Evolutionary conservation across 2,329 filamentous ascomycete genomes (phyloP).

Genomic region (Aspergillus intermedius): DNA sequence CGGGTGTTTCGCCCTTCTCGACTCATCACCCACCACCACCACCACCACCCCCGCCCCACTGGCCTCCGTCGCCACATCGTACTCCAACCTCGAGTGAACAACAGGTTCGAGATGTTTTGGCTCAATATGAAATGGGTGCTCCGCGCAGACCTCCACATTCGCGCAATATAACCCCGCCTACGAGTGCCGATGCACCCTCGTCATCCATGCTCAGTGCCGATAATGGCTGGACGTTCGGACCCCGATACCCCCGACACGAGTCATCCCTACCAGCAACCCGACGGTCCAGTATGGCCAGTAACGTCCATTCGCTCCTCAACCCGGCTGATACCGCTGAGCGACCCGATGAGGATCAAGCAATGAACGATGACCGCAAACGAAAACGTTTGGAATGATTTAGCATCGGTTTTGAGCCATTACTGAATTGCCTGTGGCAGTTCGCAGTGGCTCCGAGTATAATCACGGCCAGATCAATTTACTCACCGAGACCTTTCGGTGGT

Average conservation of each 20-base stretch:
- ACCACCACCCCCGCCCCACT: constrained; percentile 50
- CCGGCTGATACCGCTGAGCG: constrained; percentile 62
- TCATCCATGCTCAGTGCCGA: constrained; percentile 45
- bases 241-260: constrained; percentile 33
- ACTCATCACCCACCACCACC: constrained; percentile 47
- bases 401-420: constrained; percentile 1
- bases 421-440: neutral
- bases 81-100: constrained; percentile 51
- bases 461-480: too few relatives aligned
- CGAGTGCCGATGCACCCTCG: constrained; percentile 43
- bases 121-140: constrained; percentile 59
- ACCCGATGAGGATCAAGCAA: constrained; percentile 55
- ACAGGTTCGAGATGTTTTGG: constrained; percentile 56
- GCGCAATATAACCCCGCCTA: constrained; percentile 50
- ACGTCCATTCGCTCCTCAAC: constrained; percentile 61
- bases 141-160: constrained; percentile 44
- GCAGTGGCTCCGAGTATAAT: constrained; percentile 6
- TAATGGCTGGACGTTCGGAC: constrained; percentile 50
- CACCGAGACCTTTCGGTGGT: too few relatives aligned
- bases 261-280: constrained; percentile 54
- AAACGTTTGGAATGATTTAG: constrained; percentile 46
- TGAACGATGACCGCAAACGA: constrained; percentile 55
- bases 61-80: constrained; percentile 60
- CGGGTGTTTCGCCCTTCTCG: constrained; percentile 57
- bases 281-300: constrained; percentile 65